phyloP scores from a whole-genome alignment of 2,329 filamentous ascomycete genomes.

The Cordyceps fumosorosea region DNA sequence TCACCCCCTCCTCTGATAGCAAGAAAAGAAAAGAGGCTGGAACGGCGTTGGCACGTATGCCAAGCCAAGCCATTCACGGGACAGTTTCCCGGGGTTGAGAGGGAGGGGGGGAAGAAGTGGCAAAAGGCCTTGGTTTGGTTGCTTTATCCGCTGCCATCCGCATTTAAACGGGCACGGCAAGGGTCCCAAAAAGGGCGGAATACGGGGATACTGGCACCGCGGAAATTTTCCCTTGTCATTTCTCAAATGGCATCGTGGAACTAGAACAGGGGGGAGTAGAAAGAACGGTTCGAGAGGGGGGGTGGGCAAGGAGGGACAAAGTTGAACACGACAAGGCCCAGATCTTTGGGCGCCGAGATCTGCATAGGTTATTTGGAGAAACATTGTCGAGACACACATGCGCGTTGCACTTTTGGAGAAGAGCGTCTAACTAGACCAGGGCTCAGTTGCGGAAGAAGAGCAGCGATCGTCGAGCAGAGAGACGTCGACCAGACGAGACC shows the following conservation, averaged over 20 bases:
- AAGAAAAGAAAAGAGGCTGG: background rate
- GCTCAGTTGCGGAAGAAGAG: background rate
- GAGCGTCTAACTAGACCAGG: background rate
- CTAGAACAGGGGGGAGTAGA: background rate
- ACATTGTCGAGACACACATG: background rate
- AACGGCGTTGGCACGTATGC: background rate
- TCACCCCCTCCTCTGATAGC: background rate
- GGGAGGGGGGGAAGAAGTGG: background rate
- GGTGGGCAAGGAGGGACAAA: background rate
- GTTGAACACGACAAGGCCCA: background rate
- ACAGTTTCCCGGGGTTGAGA: background rate
- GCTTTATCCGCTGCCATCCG: constrained; percentile 3
- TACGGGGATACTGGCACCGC: background rate
- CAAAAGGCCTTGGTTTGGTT: background rate
- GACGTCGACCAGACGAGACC: too few species aligned
- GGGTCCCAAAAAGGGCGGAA: background rate
- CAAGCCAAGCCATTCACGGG: constrained; percentile 3
- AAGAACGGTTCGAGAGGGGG: too few species aligned
- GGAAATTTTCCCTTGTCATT: background rate
- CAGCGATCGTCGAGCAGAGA: background rate
- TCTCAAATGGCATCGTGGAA: background rate
- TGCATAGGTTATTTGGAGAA: background rate
- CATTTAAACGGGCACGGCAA: background rate
- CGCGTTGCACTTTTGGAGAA: background rate
- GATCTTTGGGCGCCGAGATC: background rate